Percentiles rank a stretch among this genome's conserved stretches.
Evolutionary conservation across 495 filamentous ascomycete genomes (phyloP).

Genomic region (Penicillium chermesinum): DNA sequence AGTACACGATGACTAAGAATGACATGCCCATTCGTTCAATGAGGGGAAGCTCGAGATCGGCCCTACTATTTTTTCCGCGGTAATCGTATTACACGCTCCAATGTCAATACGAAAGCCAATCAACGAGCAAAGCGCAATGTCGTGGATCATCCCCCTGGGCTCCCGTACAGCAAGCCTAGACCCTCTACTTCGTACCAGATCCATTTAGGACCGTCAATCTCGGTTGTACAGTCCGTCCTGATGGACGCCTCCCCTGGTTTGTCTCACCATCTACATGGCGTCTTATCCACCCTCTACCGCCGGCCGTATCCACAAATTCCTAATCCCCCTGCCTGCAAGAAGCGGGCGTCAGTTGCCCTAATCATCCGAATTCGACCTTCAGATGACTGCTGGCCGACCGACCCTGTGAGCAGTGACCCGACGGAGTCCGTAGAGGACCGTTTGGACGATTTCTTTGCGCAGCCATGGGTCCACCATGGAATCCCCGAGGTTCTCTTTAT

Average conservation of each 20-base stretch:
- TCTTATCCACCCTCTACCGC: conserved; percentile 46
- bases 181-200: background rate
- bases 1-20: too few species aligned
- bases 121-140: background rate
- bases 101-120: background rate
- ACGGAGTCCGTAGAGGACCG: conserved; percentile 34
- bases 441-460: conserved; percentile 59
- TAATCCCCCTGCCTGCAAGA: conserved; percentile 57
- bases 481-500: conserved; percentile 74
- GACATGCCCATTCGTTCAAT: too few species aligned
- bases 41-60: background rate
- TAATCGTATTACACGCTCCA: background rate
- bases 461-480: conserved; percentile 67
- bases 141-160: background rate
- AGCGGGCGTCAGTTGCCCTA: conserved; percentile 68
- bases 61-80: background rate
- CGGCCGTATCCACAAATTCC: conserved; percentile 58
- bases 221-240: background rate
- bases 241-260: conserved; percentile 15
- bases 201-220: background rate
- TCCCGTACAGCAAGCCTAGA: background rate
- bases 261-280: conserved; percentile 34
- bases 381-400: conserved; percentile 50
- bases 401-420: conserved; percentile 18
- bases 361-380: conserved; percentile 64